These are phyloP conservation scores for Symbiodinium pilosum DNA, from an alignment of 73 alveolate species.

Conservation along the genomic window DNA sequence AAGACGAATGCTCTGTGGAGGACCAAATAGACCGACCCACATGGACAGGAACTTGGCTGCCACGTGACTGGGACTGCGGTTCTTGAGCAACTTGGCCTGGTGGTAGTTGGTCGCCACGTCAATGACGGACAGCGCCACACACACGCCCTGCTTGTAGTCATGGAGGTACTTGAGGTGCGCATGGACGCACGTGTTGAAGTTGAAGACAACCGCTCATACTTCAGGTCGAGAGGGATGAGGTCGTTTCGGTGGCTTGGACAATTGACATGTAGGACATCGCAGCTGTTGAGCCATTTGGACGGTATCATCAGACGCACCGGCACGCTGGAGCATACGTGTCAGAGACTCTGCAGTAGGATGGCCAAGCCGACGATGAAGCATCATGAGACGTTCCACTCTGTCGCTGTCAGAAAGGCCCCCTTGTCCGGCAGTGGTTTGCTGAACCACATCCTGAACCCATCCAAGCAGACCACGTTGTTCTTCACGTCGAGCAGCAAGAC, in stretches of 20 bases:
- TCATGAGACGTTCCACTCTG: neutral
- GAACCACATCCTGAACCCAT: neutral
- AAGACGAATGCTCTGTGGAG: neutral
- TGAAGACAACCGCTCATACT: neutral
- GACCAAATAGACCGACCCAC: neutral
- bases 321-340: neutral
- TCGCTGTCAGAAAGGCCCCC: too few relatives aligned
- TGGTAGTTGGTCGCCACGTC: constrained; percentile 26
- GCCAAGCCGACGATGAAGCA: constrained; percentile 17
- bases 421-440: too few relatives aligned
- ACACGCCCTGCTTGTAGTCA: neutral
- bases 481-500: too few relatives aligned
- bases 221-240: neutral
- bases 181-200: neutral
- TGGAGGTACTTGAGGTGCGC: constrained; percentile 26
- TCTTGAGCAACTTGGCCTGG: constrained; percentile 1
- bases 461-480: neutral
- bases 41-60: constrained; percentile 5
- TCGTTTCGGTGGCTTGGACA: neutral
- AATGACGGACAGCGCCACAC: constrained; percentile 14
- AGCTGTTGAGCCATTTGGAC: neutral
- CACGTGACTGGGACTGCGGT: neutral
- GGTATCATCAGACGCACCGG: neutral
- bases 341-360: neutral
- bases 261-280: constrained; percentile 6